A percentile compares a stretch with the other conserved stretches of the same genome.
Evolutionary conservation across 768 basidiomycete species (phyloP).

Genomic region (Udeniomyces megalosporus): DNA sequence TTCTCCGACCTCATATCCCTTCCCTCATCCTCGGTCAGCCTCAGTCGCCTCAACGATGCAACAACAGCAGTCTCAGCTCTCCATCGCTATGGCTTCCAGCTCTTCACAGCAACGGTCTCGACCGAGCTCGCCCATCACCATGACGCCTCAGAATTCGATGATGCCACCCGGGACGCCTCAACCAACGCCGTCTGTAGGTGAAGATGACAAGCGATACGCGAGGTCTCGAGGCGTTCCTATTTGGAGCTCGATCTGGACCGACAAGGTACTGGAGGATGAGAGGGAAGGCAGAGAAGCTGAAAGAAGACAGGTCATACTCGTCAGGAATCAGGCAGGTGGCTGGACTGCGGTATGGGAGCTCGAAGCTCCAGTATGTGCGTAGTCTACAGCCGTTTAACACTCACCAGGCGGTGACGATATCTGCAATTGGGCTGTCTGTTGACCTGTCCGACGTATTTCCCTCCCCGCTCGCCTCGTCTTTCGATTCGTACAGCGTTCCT

Average conservation of each 20-base stretch:
- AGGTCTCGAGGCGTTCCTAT: slow-evolving; percentile 61
- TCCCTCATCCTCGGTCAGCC: neutral
- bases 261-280: slow-evolving; percentile 23
- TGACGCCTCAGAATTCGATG: too few species aligned
- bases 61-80: neutral
- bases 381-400: neutral
- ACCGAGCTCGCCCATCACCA: slow-evolving; percentile 19
- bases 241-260: slow-evolving; percentile 59
- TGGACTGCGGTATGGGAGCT: slow-evolving; percentile 76
- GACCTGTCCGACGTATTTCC: too few species aligned
- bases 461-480: too few species aligned
- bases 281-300: slow-evolving; percentile 28
- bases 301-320: slow-evolving; percentile 44
- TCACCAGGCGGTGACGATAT: too few species aligned
- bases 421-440: too few species aligned
- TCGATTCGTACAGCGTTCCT: slow-evolving; percentile 63
- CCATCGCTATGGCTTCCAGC: neutral
- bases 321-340: slow-evolving; percentile 42
- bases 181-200: slow-evolving; percentile 58
- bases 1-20: neutral
- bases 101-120: too few species aligned
- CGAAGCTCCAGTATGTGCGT: slow-evolving; percentile 62
- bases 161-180: slow-evolving; percentile 70
- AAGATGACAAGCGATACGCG: slow-evolving; percentile 59
- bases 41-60: neutral